Evolutionary conservation across 306 rosid species (phyloP), one percentile per base, ranked within the genome.

Genomic region (Datisca glomerata): DNA sequence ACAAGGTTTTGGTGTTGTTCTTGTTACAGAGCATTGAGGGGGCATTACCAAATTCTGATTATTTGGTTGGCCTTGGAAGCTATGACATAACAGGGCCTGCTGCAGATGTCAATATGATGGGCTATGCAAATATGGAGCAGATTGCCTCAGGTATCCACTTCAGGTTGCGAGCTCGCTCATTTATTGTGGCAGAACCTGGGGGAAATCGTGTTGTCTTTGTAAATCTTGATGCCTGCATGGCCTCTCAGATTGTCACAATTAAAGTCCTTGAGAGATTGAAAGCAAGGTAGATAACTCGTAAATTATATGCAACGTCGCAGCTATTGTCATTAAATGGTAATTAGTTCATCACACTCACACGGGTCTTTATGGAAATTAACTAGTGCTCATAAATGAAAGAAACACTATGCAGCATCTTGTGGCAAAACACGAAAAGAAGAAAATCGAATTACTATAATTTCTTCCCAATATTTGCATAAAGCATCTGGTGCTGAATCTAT

Each of bases 11-110:
- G n/a, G 8, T 47, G 40, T 21, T 59, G 12, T 11, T 67, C 18
- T 13, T 60, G 22, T 35, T 59, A 1, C 53, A 53, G 19, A 22
- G 28, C 43, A 12, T 16, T 25, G 8, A 20, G 45, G 51, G 35
- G 27, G 63, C 37, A 5, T 7, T 58, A 5, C 66, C 78, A 7
- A 62, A 62, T 54, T 73, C 96, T 21, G 54, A 67, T 24, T 82
- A 82, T 60, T 66, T 74, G 85, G 45, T 82, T 64, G 96, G 96
- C 18, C 67, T 87, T 21, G 94, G 93, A 36, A 82, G 97, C 72
- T 70, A 76, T 70, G 97, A 82, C 60, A 76, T 87, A 27, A 87
- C 97, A n/a, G 97, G 97, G 8, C 97, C 97, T 27, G 97, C 94
- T 1, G 93, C 97, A 44, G 94, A 87, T 65, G 94, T 74, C 48